Percentiles rank a stretch among this genome's conserved stretches.
Evolutionary conservation across 495 filamentous ascomycete genomes (phyloP).

Genomic region (Trichoderma parareesei): DNA sequence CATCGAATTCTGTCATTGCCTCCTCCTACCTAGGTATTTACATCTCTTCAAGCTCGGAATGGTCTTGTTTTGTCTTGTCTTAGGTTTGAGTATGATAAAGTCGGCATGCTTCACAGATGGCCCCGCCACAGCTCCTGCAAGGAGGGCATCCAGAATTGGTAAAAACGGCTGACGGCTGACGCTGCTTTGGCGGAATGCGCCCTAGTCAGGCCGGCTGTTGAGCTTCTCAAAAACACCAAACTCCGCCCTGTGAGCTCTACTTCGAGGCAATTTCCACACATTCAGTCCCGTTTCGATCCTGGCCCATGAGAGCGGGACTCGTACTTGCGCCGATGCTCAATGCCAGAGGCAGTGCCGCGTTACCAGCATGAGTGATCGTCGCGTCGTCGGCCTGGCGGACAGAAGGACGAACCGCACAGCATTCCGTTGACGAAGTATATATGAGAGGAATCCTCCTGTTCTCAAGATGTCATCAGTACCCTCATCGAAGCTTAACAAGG

Average conservation of each 20-base stretch:
- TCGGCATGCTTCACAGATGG: no score
- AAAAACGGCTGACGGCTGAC: constrained; percentile 1
- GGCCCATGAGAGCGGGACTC: neutral
- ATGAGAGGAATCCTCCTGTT: neutral
- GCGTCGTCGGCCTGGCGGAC: neutral
- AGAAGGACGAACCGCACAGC: neutral
- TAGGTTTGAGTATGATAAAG: no score
- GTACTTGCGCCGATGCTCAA: neutral
- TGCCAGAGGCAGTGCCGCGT: neutral
- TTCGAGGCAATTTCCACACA: no score
- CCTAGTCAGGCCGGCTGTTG: neutral
- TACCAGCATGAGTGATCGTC: neutral
- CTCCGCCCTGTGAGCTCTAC: neutral
- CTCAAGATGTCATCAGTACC: neutral
- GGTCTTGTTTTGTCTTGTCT: no score
- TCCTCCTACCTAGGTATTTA: no score
- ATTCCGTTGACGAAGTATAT: neutral
- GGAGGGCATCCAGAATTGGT: neutral
- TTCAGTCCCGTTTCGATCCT: no score
- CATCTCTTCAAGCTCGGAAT: no score
- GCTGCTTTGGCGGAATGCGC: neutral
- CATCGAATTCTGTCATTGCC: no score
- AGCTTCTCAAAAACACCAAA: neutral
- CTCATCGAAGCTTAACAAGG: neutral
- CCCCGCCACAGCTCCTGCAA: no score